A percentile compares a stretch with the other conserved stretches of the same genome.
These are phyloP conservation scores for Sarocladium oryzae DNA, from an alignment of 2,329 filamentous ascomycete genomes.

Conservation along the genomic window DNA sequence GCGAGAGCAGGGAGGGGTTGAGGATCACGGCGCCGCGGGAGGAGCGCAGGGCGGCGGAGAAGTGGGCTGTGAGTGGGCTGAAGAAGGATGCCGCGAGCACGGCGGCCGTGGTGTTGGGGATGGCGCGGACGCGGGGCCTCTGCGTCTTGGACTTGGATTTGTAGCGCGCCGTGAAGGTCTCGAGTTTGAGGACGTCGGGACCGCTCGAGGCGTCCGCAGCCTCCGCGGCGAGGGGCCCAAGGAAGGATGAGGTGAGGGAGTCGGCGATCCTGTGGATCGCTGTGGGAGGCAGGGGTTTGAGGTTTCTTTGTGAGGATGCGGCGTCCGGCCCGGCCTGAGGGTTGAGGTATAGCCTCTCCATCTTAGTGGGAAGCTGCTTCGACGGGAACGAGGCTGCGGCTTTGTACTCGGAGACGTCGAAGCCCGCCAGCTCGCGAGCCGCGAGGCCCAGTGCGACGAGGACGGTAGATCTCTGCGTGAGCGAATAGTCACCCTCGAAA, in stretches of 20 bases:
- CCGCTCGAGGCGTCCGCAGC: conserved; percentile 76
- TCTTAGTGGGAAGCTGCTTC: conserved; percentile 65
- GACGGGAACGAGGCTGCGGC: conserved; percentile 62
- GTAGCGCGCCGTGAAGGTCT: conserved; percentile 68
- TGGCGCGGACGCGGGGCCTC: conserved; percentile 43
- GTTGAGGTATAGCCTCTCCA: conserved; percentile 64
- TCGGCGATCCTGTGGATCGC: conserved; percentile 63
- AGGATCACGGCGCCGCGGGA: conserved; percentile 57
- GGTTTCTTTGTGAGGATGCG: conserved; percentile 16
- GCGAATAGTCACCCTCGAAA: conserved; percentile 86
- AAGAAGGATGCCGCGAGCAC: conserved; percentile 75
- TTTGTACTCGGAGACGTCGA: conserved; percentile 51
- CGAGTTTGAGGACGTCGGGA: conserved; percentile 78
- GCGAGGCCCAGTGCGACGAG: conserved; percentile 77
- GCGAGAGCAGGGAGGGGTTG: conserved; percentile 66
- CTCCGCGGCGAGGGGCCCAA: conserved; percentile 73
- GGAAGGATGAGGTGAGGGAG: conserved; percentile 62
- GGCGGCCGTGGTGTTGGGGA: conserved; percentile 71
- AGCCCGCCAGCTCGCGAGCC: conserved; percentile 77
- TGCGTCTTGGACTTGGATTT: conserved; percentile 26
- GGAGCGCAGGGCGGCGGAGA: conserved; percentile 56
- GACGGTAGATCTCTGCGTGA: conserved; percentile 75
- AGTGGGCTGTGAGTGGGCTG: conserved; percentile 75
- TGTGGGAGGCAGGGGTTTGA: conserved; percentile 47
- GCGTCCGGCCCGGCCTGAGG: conserved; percentile 16